Percentiles rank a stretch among this genome's conserved stretches.
Evolutionary conservation across 2,329 filamentous ascomycete species (phyloP).

Genomic region (Coniella lustricola): DNA sequence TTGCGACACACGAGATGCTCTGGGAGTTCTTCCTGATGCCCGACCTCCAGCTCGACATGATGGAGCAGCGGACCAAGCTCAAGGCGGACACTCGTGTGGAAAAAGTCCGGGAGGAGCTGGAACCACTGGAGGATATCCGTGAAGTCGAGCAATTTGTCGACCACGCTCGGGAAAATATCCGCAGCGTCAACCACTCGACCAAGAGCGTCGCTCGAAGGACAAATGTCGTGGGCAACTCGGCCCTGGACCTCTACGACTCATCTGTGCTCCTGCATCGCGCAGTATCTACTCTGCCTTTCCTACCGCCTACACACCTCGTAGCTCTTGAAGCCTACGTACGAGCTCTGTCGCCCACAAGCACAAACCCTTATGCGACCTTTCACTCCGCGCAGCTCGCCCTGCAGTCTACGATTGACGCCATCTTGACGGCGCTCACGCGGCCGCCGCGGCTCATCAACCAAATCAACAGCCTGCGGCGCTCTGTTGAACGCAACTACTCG

Average conservation of each 20-base stretch:
- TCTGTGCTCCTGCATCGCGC: conserved; percentile 47
- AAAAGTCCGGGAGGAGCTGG: conserved; percentile 80
- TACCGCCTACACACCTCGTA: conserved; percentile 60
- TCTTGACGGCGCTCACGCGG: conserved; percentile 70
- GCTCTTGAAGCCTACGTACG: conserved; percentile 69
- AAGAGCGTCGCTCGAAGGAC: conserved; percentile 75
- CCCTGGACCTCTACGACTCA: conserved; percentile 63
- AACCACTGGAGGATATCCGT: conserved; percentile 72
- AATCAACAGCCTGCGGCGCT: conserved; percentile 67
- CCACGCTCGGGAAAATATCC: conserved; percentile 83
- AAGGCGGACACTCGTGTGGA: conserved; percentile 81
- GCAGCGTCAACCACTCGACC: conserved; percentile 74
- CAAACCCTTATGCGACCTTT: conserved; percentile 65
- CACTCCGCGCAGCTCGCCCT: conserved; percentile 71
- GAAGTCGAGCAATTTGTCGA: conserved; percentile 92
- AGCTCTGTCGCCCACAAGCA: conserved; percentile 59
- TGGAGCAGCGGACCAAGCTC: conserved; percentile 77
- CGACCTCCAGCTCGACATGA: conserved; percentile 83
- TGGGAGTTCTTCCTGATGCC: conserved; percentile 99
- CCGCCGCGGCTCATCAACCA: conserved; percentile 71
- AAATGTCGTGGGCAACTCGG: conserved; percentile 62
- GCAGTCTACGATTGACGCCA: conserved; percentile 76
- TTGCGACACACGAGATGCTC: conserved; percentile 91
- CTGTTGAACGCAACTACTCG: conserved; percentile 70
- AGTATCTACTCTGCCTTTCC: conserved; percentile 52